Conservation (phyloP, 83 land plant species). For the Thuja plicata region DNA sequence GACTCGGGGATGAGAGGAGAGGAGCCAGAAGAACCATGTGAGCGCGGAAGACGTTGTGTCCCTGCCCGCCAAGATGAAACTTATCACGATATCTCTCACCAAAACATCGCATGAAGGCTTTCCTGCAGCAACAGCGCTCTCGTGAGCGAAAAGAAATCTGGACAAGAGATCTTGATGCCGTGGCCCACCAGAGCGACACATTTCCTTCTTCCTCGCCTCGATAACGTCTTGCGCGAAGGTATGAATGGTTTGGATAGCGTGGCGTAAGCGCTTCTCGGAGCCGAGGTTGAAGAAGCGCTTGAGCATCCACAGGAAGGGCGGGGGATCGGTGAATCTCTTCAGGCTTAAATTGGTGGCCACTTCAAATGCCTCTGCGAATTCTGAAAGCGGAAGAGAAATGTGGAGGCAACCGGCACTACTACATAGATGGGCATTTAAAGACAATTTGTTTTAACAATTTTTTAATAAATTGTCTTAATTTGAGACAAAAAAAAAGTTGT, state of each 20-base stretch:
- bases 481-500: too few relatives aligned
- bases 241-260: conserved; percentile 23
- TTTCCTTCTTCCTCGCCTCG: conserved; percentile 13
- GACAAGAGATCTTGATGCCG: conserved; percentile 25
- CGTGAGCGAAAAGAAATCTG: conserved; percentile 16
- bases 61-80: conserved; percentile 50
- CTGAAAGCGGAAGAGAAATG: conserved; percentile 30
- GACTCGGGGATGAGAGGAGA: conserved; percentile 28
- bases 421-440: too few relatives aligned
- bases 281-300: conserved; percentile 42
- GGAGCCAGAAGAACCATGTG: conserved; percentile 40
- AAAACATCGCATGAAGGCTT: conserved; percentile 18
- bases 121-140: neutral
- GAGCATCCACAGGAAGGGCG: conserved; percentile 39
- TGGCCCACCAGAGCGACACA: neutral
- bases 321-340: conserved; percentile 23
- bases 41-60: conserved; percentile 48
- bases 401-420: conserved; percentile 29
- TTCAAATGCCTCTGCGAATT: conserved; percentile 48
- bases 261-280: conserved; percentile 31
- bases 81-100: conserved; percentile 50
- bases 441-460: too few relatives aligned
- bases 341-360: conserved; percentile 44
- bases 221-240: conserved; percentile 38
- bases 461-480: too few relatives aligned